These are phyloP conservation scores for Phaseolus lunatus DNA, from an alignment of 306 rosid species.

Conservation along the genomic window DNA sequence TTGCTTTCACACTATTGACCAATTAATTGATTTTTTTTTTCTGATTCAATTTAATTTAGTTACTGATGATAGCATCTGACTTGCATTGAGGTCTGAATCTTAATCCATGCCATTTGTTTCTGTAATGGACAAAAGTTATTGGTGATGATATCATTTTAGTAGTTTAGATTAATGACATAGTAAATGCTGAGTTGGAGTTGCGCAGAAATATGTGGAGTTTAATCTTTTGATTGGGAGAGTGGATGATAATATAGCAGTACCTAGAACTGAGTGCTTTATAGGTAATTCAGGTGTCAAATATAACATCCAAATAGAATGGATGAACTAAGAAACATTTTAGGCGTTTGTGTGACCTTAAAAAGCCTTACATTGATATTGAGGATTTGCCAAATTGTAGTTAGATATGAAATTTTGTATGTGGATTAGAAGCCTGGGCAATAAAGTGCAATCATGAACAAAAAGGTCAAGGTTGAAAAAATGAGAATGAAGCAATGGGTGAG, in stretches of 20 bases:
- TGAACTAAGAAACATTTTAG: constrained; percentile 5
- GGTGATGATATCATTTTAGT: not conserved
- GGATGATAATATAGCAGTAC: not conserved
- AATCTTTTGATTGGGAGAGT: not conserved
- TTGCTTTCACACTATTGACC: constrained; percentile 29
- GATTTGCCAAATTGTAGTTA: not conserved
- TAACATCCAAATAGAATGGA: not conserved
- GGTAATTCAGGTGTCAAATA: constrained; percentile 12
- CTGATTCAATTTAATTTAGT: not conserved
- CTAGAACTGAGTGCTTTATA: constrained; percentile 15
- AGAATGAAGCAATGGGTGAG: too few species aligned
- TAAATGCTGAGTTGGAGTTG: constrained; percentile 26
- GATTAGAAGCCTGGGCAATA: too few species aligned
- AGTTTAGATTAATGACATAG: constrained; percentile 3
- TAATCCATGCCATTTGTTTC: not conserved
- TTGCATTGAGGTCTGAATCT: not conserved
- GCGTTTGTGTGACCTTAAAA: constrained; percentile 7
- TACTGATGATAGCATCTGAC: not conserved
- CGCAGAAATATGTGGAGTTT: not conserved
- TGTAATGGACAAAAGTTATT: not conserved
- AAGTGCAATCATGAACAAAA: too few species aligned
- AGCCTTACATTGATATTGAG: not conserved
- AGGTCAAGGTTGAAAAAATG: too few species aligned
- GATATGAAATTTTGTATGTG: too few species aligned
- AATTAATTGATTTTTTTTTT: constrained; percentile 9